These are phyloP conservation scores for Citrus unshiu DNA, from an alignment of 345 rosid species.

Conservation along the genomic window DNA sequence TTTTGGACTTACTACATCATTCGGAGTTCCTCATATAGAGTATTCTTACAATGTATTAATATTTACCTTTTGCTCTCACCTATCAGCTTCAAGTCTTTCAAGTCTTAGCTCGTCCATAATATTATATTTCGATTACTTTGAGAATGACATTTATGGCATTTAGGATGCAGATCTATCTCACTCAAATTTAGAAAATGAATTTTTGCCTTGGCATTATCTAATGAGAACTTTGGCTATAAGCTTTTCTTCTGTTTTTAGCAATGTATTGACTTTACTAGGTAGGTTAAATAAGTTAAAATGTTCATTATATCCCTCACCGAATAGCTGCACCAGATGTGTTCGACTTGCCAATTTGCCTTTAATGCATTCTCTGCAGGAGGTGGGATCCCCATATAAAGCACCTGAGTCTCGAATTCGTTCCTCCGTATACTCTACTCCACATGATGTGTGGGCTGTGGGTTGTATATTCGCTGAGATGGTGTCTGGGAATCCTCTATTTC, in stretches of 20 bases:
- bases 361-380: conserved; percentile 25
- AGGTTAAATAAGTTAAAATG: not conserved
- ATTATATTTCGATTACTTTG: not conserved
- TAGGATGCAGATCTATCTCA: not conserved
- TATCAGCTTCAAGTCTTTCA: not conserved
- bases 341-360: not conserved
- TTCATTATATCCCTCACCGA: not conserved
- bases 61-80: not conserved
- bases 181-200: not conserved
- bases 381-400: conserved; percentile 38
- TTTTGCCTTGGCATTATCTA: not conserved
- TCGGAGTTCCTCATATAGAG: conserved; percentile 35
- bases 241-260: not conserved
- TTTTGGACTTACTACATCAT: conserved; percentile 48
- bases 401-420: conserved; percentile 45
- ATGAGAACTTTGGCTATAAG: not conserved
- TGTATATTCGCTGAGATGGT: conserved; percentile 55
- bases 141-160: not conserved
- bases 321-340: not conserved
- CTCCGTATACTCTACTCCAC: conserved; percentile 33
- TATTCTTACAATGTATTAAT: conserved; percentile 34
- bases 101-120: not conserved
- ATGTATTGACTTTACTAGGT: not conserved
- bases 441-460: conserved; percentile 52
- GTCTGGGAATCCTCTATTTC: conserved; percentile 29